Evolutionary conservation across 2,329 filamentous ascomycete species (phyloP).

Genomic region (Hymenoscyphus occultus): DNA sequence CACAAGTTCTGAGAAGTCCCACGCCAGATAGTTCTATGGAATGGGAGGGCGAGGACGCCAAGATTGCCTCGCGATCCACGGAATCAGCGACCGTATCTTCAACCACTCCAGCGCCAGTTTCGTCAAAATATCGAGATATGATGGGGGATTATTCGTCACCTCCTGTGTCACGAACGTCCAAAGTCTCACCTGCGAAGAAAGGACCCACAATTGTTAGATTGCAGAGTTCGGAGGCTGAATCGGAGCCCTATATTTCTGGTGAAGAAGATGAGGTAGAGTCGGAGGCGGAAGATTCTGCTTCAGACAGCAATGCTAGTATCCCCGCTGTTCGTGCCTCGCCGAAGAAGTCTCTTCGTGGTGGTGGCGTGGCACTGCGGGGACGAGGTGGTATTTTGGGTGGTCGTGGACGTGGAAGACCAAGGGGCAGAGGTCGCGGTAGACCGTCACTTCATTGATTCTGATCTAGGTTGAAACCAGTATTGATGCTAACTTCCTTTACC

Average conservation of each 20-base stretch:
- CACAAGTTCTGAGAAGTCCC: conserved; percentile 4
- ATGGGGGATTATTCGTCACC: not conserved
- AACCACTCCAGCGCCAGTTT: conserved; percentile 5
- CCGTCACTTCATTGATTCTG: not conserved
- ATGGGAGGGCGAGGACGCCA: conserved; percentile 5
- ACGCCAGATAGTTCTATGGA: not conserved
- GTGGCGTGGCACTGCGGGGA: not conserved
- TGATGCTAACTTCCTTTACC: not conserved
- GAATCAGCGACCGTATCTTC: not conserved
- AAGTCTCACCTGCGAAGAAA: conserved; percentile 17
- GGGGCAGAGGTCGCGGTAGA: conserved; percentile 6
- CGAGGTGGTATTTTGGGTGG: conserved; percentile 1
- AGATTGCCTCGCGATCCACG: not conserved
- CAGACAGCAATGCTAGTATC: conserved; percentile 24
- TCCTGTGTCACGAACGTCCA: not conserved
- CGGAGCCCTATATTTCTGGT: conserved; percentile 12
- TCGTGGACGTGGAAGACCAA: conserved; percentile 1
- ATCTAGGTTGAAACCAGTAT: not conserved
- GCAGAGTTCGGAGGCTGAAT: conserved; percentile 23
- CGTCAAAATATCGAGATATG: not conserved
- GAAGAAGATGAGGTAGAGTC: conserved; percentile 6
- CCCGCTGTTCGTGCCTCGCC: conserved; percentile 18
- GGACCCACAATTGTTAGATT: conserved; percentile 32
- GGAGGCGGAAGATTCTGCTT: conserved; percentile 19
- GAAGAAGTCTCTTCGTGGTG: conserved; percentile 8